Percentiles rank a stretch among this genome's conserved stretches.
Conservation (phyloP, 768 basidiomycete genomes). For the Leccinum pellstonianum region DNA sequence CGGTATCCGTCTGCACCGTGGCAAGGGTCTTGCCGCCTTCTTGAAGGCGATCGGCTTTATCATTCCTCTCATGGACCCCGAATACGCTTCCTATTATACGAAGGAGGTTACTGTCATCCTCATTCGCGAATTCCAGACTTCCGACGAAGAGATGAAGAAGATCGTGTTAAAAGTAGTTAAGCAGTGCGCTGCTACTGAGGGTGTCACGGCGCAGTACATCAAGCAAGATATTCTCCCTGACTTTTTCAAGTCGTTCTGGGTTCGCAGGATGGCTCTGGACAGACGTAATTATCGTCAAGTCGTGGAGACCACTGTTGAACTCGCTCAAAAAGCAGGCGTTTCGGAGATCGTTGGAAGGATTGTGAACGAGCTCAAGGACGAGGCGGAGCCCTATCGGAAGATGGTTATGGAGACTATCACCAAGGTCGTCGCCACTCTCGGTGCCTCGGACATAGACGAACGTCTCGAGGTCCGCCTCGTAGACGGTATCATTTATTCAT, state of each 20-base stretch:
- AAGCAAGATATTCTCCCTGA: conserved; percentile 98
- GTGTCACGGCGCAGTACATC: conserved; percentile 94
- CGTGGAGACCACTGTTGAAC: conserved; percentile 97
- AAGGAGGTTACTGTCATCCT: conserved; percentile 97
- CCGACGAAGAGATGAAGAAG: conserved; percentile 99
- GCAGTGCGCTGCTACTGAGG: conserved; percentile 97
- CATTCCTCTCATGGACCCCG: conserved; percentile 99
- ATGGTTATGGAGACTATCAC: conserved; percentile 99
- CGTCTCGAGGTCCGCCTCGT: conserved; percentile 90
- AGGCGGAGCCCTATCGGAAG: conserved; percentile 83
- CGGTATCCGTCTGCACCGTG: conserved; percentile 75
- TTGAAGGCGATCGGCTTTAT: conserved; percentile 97
- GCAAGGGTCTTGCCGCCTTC: conserved; percentile 76
- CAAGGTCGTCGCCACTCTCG: conserved; percentile 88
- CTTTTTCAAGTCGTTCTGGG: conserved; percentile 99
- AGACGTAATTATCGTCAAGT: conserved; percentile 95
- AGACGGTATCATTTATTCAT: conserved; percentile 98
- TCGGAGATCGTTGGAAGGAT: conserved; percentile 90
- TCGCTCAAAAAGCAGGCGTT: conserved; percentile 96
- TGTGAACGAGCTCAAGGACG: conserved; percentile 60
- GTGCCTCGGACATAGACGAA: conserved; percentile 98
- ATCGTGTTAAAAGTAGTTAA: conserved; percentile 99
- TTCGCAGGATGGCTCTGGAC: conserved; percentile 96
- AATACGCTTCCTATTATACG: conserved; percentile 98
- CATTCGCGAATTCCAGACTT: conserved; percentile 97